A percentile compares a stretch with the other conserved stretches of the same genome.
These are phyloP conservation scores for Magnolia changhungtana DNA, from an alignment of 164 flowering plant genomes.

Conservation along the genomic window DNA sequence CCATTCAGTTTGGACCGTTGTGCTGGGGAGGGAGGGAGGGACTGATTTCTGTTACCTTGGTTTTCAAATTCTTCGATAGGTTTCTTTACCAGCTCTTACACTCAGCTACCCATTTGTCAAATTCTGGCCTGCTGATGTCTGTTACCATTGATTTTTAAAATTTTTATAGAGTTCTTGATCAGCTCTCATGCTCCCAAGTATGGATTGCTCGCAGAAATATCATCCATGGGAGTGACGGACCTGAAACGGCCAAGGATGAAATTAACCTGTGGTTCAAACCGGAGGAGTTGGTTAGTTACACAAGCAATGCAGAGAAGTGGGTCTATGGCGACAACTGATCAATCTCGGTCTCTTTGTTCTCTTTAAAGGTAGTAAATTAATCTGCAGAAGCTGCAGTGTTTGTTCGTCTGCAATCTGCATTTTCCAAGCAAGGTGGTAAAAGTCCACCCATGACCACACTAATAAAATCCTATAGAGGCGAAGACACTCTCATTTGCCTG, in stretches of 20 bases:
- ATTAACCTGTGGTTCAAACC: conserved; percentile 88
- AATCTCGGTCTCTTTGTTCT: not conserved
- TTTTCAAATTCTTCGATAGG: too few species aligned
- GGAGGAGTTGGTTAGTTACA: conserved; percentile 70
- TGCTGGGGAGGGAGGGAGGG: too few species aligned
- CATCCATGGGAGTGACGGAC: conserved; percentile 97
- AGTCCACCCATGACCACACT: not conserved
- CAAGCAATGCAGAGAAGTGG: conserved; percentile 89
- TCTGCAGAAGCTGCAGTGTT: not conserved
- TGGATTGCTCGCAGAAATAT: conserved; percentile 54
- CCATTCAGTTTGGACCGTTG: too few species aligned
- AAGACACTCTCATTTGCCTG: not conserved
- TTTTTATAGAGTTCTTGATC: not conserved
- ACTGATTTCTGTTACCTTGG: too few species aligned
- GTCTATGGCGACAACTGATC: conserved; percentile 65
- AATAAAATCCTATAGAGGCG: not conserved
- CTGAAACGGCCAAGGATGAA: conserved; percentile 92
- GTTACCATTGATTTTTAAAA: not conserved
- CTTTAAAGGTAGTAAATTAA: not conserved
- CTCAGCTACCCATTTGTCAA: too few species aligned
- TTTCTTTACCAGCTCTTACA: too few species aligned
- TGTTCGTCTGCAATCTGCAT: not conserved
- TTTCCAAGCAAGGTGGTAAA: not conserved
- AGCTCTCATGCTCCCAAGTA: not conserved
- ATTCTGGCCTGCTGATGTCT: not conserved